Base-by-base conservation (phyloP, 148 eudicot species). In the Pouteria glomerata region DNA sequence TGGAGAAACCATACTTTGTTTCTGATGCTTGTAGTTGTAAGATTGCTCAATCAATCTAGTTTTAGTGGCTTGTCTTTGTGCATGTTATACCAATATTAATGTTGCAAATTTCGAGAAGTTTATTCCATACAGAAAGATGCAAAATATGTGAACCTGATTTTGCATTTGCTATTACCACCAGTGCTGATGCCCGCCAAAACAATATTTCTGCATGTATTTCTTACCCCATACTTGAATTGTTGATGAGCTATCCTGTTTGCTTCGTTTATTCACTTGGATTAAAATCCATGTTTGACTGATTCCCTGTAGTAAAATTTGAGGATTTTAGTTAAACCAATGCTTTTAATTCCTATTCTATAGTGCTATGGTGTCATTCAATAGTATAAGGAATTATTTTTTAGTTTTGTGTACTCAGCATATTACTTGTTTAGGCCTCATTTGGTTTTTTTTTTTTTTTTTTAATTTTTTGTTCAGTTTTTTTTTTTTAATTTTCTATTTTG, bases 21-120 rank as follows among this genome's bases (percentile, higher is more conserved):
- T 74, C 79, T 66, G 75, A 77, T 55, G 56, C 79, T 60, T 78
- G 39, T 76, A 69, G 59, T 75, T 62, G 74, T 68, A 68, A 55
- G 69, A 76, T 41, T 51, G 73, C 57, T 56, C 66, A 65, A 68
- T 37, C 69, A 50, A 0, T 50, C 34, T 42, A 27, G 21, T 23
- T 27, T 44, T 39, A 27, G 39, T 19, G 0, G 50, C 26, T 33
- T 68, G 42, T 26, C 13, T 23, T 29, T n/a, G 5, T 16, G 12
- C 45, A 13, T 31, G 59, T 52, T 68, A 68, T 68, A 52, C 19
- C 21, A n/a, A 3, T 48, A 19, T 67, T 47, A 15, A 27, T 10
- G 41, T 33, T 48, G 42, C 27, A n/a, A 37, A 21, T 30, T 8
- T 21, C 26, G 13, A 19, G 58, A 31, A 33, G 42, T 30, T 67